phyloP scores from a whole-genome alignment of 495 filamentous ascomycete genomes.

The Talaromyces proteolyticus region DNA sequence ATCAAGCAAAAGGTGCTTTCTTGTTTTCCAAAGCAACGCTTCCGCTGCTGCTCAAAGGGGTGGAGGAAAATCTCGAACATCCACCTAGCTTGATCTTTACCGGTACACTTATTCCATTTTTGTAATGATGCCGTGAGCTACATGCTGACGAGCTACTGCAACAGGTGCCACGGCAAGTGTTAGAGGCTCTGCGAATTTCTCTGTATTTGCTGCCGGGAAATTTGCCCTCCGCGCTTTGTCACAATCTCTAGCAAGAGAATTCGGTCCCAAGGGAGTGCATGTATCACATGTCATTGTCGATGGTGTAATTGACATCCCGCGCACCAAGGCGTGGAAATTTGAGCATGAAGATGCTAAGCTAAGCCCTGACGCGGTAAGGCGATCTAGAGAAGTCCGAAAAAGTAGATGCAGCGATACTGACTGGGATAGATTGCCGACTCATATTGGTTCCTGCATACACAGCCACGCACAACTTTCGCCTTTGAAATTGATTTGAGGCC shows the following conservation, averaged over 20 bases:
- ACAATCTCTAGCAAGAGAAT: slow-evolving; percentile 80
- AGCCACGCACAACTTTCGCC: slow-evolving; percentile 74
- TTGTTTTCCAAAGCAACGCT: slow-evolving; percentile 69
- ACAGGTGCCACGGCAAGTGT: slow-evolving; percentile 74
- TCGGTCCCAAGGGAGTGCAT: slow-evolving; percentile 84
- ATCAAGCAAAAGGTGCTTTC: slow-evolving; percentile 66
- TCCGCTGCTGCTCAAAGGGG: slow-evolving; percentile 61
- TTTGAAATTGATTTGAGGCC: slow-evolving; percentile 82
- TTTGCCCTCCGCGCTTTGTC: slow-evolving; percentile 73
- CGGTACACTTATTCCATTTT: slow-evolving; percentile 4
- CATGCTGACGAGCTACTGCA: background rate
- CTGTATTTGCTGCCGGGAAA: slow-evolving; percentile 71
- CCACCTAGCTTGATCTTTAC: slow-evolving; percentile 85
- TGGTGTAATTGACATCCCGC: slow-evolving; percentile 80
- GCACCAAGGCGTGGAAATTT: slow-evolving; percentile 54
- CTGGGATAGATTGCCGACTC: slow-evolving; percentile 70
- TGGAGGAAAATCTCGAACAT: slow-evolving; percentile 26
- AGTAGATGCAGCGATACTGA: background rate
- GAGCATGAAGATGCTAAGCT: slow-evolving; percentile 70
- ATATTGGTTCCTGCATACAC: slow-evolving; percentile 86
- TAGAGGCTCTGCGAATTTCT: slow-evolving; percentile 64
- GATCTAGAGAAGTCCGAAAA: background rate
- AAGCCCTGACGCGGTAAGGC: slow-evolving; percentile 70
- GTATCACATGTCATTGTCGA: slow-evolving; percentile 83
- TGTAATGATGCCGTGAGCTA: background rate